phyloP scores from a whole-genome alignment of 306 rosid species.

The Prunus mongolica region DNA sequence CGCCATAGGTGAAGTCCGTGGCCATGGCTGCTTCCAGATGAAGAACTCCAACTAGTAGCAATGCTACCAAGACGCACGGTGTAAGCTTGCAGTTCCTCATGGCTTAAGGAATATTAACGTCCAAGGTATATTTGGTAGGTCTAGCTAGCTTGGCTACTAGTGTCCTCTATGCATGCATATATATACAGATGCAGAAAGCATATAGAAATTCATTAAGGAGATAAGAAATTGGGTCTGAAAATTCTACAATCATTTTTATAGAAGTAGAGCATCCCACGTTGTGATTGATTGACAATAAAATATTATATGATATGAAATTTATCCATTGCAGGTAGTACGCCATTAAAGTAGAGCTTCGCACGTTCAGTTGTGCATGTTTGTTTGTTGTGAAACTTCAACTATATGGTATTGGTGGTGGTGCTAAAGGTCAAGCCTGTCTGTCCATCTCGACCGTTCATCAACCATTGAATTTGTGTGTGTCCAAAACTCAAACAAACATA shows the following conservation, averaged over 20 bases:
- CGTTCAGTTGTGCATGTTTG: constrained; percentile 44
- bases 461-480: too few relatives aligned
- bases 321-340: background rate
- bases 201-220: background rate
- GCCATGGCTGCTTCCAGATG: constrained; percentile 15
- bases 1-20: constrained; percentile 50
- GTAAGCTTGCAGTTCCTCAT: constrained; percentile 34
- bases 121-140: background rate
- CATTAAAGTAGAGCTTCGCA: constrained; percentile 44
- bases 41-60: constrained; percentile 23
- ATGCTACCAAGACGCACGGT: constrained; percentile 12
- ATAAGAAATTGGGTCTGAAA: background rate
- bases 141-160: background rate
- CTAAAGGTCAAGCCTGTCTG: background rate
- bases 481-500: too few relatives aligned
- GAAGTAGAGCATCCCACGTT: constrained; percentile 53
- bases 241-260: background rate
- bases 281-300: constrained; percentile 3
- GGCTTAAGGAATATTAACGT: background rate
- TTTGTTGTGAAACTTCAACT: background rate
- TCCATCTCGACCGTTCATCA: constrained; percentile 14
- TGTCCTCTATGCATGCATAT: background rate
- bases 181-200: background rate
- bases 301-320: too few relatives aligned
- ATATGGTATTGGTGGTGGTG: constrained; percentile 9